A percentile compares a stretch with the other conserved stretches of the same genome.
These are phyloP conservation scores for Aspergillus sp. DNA, from an alignment of 2,329 filamentous ascomycete genomes.

Conservation along the genomic window DNA sequence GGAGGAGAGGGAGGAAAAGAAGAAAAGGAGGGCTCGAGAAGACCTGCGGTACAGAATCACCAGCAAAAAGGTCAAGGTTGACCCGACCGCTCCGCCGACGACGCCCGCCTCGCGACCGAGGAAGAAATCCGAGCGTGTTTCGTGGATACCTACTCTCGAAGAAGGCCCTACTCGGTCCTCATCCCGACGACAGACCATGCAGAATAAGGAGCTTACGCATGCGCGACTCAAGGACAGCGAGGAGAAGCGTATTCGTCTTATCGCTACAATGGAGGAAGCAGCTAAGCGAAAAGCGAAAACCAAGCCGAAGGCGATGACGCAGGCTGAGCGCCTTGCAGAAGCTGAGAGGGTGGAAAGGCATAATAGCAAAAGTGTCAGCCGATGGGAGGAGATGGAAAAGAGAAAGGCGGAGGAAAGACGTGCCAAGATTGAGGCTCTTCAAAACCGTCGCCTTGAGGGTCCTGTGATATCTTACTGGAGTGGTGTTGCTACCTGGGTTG, in stretches of 20 bases:
- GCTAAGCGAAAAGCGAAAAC: constrained; percentile 69
- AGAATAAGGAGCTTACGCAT: constrained; percentile 65
- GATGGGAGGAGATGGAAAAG: constrained; percentile 93
- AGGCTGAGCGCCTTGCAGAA: constrained; percentile 81
- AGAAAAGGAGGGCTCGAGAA: constrained; percentile 82
- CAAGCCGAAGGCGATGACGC: constrained; percentile 82
- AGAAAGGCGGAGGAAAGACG: constrained; percentile 81
- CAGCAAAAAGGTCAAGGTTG: constrained; percentile 77
- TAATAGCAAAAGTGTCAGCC: constrained; percentile 87
- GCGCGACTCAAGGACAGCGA: constrained; percentile 55
- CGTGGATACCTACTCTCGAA: constrained; percentile 68
- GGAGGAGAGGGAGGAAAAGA: constrained; percentile 71
- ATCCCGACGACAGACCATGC: constrained; percentile 64
- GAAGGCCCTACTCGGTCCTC: constrained; percentile 67
- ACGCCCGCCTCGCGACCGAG: constrained; percentile 54
- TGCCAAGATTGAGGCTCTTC: constrained; percentile 82
- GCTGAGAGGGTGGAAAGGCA: constrained; percentile 81
- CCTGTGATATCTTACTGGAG: constrained; percentile 94
- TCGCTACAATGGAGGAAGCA: constrained; percentile 64
- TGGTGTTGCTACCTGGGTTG: constrained; percentile 80
- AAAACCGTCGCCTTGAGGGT: constrained; percentile 83
- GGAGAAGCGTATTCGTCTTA: constrained; percentile 51
- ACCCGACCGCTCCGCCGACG: constrained; percentile 53
- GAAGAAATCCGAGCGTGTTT: constrained; percentile 73
- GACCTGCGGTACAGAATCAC: constrained; percentile 62